A percentile compares a stretch with the other conserved stretches of the same genome.
Evolutionary conservation across 306 rosid genomes (phyloP).

Genomic region (Rubus parviflorus): DNA sequence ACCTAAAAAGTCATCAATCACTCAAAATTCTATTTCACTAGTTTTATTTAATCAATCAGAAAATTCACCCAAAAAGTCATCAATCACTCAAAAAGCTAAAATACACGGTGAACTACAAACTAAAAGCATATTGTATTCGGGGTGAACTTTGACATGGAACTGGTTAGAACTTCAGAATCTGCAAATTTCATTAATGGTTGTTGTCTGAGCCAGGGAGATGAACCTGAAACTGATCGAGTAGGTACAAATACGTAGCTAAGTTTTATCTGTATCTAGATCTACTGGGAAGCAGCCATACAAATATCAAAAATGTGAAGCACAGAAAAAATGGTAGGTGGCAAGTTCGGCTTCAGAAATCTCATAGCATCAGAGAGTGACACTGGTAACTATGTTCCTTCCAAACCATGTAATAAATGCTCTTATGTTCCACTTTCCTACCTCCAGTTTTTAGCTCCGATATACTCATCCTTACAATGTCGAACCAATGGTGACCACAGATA

Average conservation of each 20-base stretch:
- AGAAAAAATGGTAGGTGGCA: neutral
- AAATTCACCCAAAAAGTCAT: too few species aligned
- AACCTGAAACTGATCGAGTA: neutral
- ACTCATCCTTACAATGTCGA: neutral
- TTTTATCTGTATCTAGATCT: neutral
- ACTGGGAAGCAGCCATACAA: neutral
- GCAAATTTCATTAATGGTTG: neutral
- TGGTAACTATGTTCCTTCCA: neutral
- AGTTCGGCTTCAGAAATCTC: neutral
- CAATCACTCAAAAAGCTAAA: too few species aligned
- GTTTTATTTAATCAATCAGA: too few species aligned
- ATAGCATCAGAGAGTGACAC: neutral
- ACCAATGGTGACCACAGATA: neutral
- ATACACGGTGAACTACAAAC: neutral
- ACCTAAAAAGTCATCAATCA: too few species aligned
- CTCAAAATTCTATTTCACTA: too few species aligned
- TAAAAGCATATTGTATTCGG: neutral
- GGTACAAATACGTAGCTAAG: neutral
- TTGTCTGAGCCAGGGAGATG: neutral
- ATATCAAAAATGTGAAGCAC: neutral
- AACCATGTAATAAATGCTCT: neutral
- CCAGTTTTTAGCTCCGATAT: neutral
- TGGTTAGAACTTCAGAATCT: neutral
- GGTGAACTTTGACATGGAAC: too few species aligned
- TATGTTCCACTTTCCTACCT: slow-evolving; percentile 3